Percentiles rank a stretch among this genome's conserved stretches.
Evolutionary conservation across 78 protist species (phyloP).

Genomic region (Dictyostelium firmibasis): DNA sequence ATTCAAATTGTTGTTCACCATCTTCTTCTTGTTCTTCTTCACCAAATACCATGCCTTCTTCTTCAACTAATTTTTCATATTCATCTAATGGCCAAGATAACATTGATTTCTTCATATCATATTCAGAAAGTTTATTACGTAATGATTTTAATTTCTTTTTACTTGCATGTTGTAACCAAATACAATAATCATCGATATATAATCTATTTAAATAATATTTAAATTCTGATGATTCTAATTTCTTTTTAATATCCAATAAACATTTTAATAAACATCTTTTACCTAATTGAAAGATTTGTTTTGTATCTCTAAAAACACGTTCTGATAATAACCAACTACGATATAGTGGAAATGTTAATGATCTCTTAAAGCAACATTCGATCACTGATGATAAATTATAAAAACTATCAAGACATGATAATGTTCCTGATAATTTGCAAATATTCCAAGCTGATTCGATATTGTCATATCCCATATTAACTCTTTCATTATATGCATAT

Average conservation of each 20-base stretch:
- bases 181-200: constrained; percentile 72
- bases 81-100: constrained; percentile 67
- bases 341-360: constrained; percentile 47
- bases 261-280: constrained; percentile 54
- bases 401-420: constrained; percentile 34
- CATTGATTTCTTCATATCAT: neutral
- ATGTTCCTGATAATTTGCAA: constrained; percentile 26
- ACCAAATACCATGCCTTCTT: constrained; percentile 73
- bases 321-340: constrained; percentile 41
- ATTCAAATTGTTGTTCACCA: neutral
- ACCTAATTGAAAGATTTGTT: constrained; percentile 32
- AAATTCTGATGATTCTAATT: constrained; percentile 40
- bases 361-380: constrained; percentile 10
- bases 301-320: constrained; percentile 7
- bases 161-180: constrained; percentile 67
- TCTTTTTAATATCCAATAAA: constrained; percentile 29
- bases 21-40: constrained; percentile 44
- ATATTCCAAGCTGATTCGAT: constrained; percentile 73
- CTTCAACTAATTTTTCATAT: constrained; percentile 74
- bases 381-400: constrained; percentile 8
- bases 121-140: neutral
- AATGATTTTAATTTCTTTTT: constrained; percentile 55
- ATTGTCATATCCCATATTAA: constrained; percentile 37
- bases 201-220: constrained; percentile 61
- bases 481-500: constrained; percentile 40